phyloP scores from a whole-genome alignment of 208 protist species.

The Leishmania martiniquensis region DNA sequence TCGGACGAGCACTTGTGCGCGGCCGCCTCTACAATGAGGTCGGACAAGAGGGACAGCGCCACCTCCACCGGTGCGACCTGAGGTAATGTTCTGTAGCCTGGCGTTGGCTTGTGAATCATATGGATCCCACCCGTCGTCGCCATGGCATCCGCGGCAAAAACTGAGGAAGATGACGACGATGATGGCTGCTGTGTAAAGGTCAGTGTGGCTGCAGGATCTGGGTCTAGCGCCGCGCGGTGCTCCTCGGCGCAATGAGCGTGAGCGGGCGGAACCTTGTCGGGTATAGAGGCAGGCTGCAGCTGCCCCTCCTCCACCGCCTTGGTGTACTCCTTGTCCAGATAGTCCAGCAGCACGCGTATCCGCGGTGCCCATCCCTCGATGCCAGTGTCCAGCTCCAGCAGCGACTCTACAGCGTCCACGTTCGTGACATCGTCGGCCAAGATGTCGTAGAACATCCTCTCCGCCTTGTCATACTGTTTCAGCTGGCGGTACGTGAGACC shows the following conservation, averaged over 20 bases:
- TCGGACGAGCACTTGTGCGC: constrained; percentile 44
- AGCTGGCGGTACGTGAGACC: constrained; percentile 57
- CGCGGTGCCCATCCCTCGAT: constrained; percentile 38
- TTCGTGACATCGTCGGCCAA: constrained; percentile 46
- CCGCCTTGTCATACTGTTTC: constrained; percentile 44
- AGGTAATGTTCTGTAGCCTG: constrained; percentile 6
- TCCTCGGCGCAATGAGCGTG: neutral
- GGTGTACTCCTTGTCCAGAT: constrained; percentile 34
- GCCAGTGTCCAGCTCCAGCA: constrained; percentile 76
- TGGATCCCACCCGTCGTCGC: neutral
- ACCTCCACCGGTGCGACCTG: constrained; percentile 42
- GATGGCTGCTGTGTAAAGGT: neutral
- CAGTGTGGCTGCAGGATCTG: neutral
- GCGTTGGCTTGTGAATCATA: neutral
- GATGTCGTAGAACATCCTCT: constrained; percentile 48
- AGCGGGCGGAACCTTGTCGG: neutral
- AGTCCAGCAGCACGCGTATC: constrained; percentile 59
- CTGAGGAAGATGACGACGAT: neutral
- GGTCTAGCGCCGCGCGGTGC: neutral
- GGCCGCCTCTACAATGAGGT: constrained; percentile 66
- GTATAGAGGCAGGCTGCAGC: neutral
- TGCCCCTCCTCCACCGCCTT: constrained; percentile 20
- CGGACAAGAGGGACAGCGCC: constrained; percentile 60
- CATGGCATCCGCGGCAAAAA: neutral
- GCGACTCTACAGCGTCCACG: constrained; percentile 72